Evolutionary conservation across 1,284 basidiomycete genomes (phyloP).

Genomic region (Volvariella surrecta): DNA sequence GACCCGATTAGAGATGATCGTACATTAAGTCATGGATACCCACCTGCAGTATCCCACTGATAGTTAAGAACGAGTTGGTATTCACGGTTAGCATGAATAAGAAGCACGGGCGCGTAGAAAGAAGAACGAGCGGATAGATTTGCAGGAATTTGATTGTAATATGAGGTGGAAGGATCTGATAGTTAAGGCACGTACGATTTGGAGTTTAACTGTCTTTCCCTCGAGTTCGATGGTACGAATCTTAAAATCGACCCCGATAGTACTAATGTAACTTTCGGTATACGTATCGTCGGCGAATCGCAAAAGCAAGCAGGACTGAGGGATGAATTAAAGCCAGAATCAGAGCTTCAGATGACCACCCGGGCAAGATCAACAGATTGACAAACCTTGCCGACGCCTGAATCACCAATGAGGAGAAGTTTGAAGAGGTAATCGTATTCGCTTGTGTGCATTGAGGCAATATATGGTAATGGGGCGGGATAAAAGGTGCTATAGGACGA

Average conservation of each 20-base stretch:
- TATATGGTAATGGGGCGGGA: constrained; percentile 10
- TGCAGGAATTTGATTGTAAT: constrained; percentile 6
- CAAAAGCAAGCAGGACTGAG: constrained; percentile 90
- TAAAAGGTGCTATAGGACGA: constrained; percentile 14
- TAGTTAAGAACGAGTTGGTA: background rate
- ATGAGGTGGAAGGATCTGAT: constrained; percentile 9
- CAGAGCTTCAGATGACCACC: constrained; percentile 10
- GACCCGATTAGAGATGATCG: constrained; percentile 4
- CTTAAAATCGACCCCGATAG: constrained; percentile 99
- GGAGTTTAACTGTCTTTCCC: constrained; percentile 98
- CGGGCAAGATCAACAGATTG: constrained; percentile 10
- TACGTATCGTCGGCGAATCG: constrained; percentile 99
- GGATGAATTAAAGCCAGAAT: constrained; percentile 12
- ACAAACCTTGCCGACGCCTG: constrained; percentile 91
- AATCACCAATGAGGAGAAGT: constrained; percentile 88
- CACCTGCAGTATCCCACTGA: constrained; percentile 95
- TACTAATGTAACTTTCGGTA: constrained; percentile 98
- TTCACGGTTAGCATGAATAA: too few relatives aligned
- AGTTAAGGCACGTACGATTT: constrained; percentile 73
- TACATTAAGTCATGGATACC: constrained; percentile 12
- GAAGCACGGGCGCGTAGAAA: constrained; percentile 4
- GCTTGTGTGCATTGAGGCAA: constrained; percentile 68
- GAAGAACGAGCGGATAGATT: constrained; percentile 9
- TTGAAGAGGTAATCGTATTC: constrained; percentile 99
- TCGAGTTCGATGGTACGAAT: constrained; percentile 99